Conservation (phyloP, 2,329 filamentous ascomycete species). For the Pyrenochaeta sp. region DNA sequence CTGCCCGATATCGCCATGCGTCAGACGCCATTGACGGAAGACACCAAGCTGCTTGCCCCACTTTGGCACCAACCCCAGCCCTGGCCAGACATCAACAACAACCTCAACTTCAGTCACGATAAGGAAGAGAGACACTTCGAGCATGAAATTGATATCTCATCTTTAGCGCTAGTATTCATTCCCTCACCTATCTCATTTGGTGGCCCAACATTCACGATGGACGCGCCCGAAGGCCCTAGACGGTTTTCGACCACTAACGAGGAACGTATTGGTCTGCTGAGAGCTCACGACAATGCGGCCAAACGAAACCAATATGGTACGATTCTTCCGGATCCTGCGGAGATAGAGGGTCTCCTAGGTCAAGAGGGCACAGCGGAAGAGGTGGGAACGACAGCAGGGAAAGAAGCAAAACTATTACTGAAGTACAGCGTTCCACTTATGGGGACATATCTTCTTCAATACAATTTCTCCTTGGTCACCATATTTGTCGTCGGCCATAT, state of each 20-base stretch:
- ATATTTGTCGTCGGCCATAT: conserved; percentile 63
- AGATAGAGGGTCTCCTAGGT: conserved; percentile 38
- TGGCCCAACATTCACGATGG: conserved; percentile 36
- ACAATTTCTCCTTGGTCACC: conserved; percentile 61
- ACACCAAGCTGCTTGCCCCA: conserved; percentile 20
- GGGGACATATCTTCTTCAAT: conserved; percentile 64
- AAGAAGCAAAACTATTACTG: conserved; percentile 46
- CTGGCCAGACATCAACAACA: conserved; percentile 3
- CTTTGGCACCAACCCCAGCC: conserved; percentile 12
- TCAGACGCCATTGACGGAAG: conserved; percentile 16
- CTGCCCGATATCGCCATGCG: conserved; percentile 21
- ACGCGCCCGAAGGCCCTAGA: conserved; percentile 37
- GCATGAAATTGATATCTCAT: conserved; percentile 30
- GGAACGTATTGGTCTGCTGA: conserved; percentile 35
- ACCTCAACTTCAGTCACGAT: conserved; percentile 3
- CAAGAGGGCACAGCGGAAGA: conserved; percentile 29
- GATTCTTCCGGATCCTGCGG: conserved; percentile 28
- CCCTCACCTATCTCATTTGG: conserved; percentile 28
- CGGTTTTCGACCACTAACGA: conserved; percentile 41
- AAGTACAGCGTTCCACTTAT: conserved; percentile 60
- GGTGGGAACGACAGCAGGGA: conserved; percentile 30
- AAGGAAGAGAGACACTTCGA: conserved; percentile 5
- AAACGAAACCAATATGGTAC: conserved; percentile 40
- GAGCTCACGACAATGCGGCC: conserved; percentile 24
- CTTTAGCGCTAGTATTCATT: conserved; percentile 30